phyloP scores from a whole-genome alignment of 306 rosid species.

The Lathyrus aphaca region DNA sequence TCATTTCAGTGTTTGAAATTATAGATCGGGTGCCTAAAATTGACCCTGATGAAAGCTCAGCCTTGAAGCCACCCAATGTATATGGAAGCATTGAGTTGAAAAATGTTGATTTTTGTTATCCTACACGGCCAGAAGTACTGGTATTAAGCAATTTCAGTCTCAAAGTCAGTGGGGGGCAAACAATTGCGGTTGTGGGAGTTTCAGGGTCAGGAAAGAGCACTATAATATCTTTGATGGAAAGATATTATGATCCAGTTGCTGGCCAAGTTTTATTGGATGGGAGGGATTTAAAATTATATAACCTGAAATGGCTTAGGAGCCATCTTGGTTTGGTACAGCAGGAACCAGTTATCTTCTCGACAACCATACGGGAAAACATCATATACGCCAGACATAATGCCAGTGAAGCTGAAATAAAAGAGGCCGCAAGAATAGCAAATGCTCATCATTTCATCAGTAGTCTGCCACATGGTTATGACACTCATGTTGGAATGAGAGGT shows the following conservation, averaged over 20 bases:
- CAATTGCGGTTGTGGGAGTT: slow-evolving; percentile 97
- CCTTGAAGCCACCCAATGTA: slow-evolving; percentile 92
- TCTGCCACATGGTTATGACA: slow-evolving; percentile 97
- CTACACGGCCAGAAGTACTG: slow-evolving; percentile 94
- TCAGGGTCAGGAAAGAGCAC: slow-evolving; percentile 99
- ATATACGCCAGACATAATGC: slow-evolving; percentile 99
- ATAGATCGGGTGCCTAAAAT: slow-evolving; percentile 94
- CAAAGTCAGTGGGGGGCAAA: slow-evolving; percentile 94
- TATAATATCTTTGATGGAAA: slow-evolving; percentile 91
- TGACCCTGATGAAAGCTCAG: slow-evolving; percentile 89
- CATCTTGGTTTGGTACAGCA: slow-evolving; percentile 99
- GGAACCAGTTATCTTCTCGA: slow-evolving; percentile 97
- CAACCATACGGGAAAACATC: slow-evolving; percentile 94
- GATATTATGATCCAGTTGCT: slow-evolving; percentile 97
- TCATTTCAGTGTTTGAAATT: slow-evolving; percentile 94
- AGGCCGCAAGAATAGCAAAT: slow-evolving; percentile 98
- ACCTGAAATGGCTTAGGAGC: slow-evolving; percentile 94
- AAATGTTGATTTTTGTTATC: slow-evolving; percentile 92
- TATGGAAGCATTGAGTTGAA: slow-evolving; percentile 95
- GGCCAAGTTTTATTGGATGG: slow-evolving; percentile 96
- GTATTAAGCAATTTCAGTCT: slow-evolving; percentile 94
- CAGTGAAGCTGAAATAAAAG: slow-evolving; percentile 97
- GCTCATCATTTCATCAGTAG: slow-evolving; percentile 99
- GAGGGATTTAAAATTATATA: slow-evolving; percentile 85
- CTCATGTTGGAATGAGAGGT: slow-evolving; percentile 99